Conservation (phyloP, 106 monocot species). For the Acorus gramineus region DNA sequence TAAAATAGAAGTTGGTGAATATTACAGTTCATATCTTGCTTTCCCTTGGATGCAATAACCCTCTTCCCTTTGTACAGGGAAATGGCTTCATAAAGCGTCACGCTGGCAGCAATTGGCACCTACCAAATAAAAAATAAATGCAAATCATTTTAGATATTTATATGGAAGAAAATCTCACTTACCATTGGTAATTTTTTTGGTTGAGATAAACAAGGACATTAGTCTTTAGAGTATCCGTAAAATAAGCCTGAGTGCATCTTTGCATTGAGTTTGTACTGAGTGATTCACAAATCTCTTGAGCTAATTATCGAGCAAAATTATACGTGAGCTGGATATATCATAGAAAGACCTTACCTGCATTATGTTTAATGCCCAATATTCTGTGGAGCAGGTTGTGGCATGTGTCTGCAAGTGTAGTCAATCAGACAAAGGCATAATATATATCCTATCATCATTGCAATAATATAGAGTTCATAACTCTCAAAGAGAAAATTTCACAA, state of each 20-base stretch:
- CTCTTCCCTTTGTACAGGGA: constrained; percentile 38
- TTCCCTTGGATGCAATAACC: constrained; percentile 42
- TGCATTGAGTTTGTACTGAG: too few relatives aligned
- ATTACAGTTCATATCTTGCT: constrained; percentile 43
- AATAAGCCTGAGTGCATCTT: too few relatives aligned
- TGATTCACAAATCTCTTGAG: too few relatives aligned
- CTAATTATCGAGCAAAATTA: neutral
- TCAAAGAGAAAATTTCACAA: neutral
- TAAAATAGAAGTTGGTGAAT: constrained; percentile 37
- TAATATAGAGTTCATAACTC: neutral
- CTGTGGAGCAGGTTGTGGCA: constrained; percentile 35
- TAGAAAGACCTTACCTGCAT: constrained; percentile 22
- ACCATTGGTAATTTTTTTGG: too few relatives aligned
- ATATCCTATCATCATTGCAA: too few relatives aligned
- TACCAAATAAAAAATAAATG: constrained; percentile 9
- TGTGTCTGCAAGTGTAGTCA: constrained; percentile 30
- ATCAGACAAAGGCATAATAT: neutral
- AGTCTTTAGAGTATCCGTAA: too few relatives aligned
- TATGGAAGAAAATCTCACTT: too few relatives aligned
- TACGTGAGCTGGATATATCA: neutral
- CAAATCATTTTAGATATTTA: too few relatives aligned
- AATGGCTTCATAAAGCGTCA: constrained; percentile 40
- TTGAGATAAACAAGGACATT: too few relatives aligned
- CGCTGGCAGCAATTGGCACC: constrained; percentile 40
- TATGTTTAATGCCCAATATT: constrained; percentile 46